Evolutionary conservation across 768 basidiomycete species (phyloP).

Genomic region (Phaffia tasmanica): DNA sequence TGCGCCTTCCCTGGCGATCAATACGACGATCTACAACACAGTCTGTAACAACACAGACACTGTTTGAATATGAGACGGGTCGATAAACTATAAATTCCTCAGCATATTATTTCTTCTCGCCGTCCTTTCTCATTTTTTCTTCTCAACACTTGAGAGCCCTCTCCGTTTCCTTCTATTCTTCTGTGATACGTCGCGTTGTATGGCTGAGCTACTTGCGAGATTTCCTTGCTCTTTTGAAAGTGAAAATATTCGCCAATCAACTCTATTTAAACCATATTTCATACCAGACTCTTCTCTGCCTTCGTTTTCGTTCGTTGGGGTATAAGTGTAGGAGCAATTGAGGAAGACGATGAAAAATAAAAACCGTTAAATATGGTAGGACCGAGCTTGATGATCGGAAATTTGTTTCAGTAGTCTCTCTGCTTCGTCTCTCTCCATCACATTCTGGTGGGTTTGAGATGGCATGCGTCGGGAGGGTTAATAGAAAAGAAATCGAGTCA

Average conservation of each 20-base stretch:
- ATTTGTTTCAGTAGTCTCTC: slow-evolving; percentile 49
- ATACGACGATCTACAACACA: background rate
- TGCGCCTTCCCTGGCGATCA: background rate
- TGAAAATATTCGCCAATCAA: too few species aligned
- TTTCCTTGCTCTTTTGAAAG: too few species aligned
- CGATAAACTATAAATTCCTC: background rate
- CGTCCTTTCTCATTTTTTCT: background rate
- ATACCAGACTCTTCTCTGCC: background rate
- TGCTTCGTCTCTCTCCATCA: slow-evolving; percentile 65
- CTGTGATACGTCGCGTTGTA: background rate
- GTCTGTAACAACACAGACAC: background rate
- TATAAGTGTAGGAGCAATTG: background rate
- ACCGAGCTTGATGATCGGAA: slow-evolving; percentile 7
- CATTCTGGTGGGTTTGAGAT: slow-evolving; percentile 41
- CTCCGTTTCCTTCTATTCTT: background rate
- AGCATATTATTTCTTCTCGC: too few species aligned
- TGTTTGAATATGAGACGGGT: background rate
- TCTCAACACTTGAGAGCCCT: background rate
- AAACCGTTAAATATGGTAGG: background rate
- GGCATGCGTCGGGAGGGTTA: background rate
- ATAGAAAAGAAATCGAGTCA: background rate
- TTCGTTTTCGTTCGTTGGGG: background rate
- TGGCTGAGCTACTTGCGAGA: background rate
- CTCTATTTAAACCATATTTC: too few species aligned
- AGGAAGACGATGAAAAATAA: background rate